phyloP scores from a whole-genome alignment of 2,329 filamentous ascomycete genomes.

The Lasiodiplodia citricola region DNA sequence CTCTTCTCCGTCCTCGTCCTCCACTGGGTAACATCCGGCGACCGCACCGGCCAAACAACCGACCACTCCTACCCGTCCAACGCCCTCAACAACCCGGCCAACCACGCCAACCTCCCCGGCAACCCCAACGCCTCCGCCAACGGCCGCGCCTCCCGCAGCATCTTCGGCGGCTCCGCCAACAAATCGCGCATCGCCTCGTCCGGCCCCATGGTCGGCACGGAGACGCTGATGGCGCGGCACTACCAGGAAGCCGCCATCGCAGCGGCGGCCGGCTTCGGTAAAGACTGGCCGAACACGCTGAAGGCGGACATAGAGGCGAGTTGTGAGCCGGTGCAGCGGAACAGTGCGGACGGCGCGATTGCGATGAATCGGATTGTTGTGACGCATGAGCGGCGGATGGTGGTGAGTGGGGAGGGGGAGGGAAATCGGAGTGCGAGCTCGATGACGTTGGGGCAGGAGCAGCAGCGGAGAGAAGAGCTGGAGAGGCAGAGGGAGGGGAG shows the following conservation, averaged over 20 bases:
- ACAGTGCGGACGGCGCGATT: neutral
- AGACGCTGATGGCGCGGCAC: neutral
- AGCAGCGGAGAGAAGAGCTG: no score
- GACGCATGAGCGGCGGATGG: constrained; percentile 8
- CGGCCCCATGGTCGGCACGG: neutral
- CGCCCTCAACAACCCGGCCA: neutral
- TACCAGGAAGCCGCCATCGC: constrained; percentile 8
- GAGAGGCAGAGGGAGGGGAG: neutral
- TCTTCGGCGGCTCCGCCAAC: neutral
- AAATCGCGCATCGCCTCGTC: neutral
- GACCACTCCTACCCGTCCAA: neutral
- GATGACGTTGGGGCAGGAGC: no score
- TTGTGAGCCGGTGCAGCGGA: neutral
- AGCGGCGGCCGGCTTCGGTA: neutral
- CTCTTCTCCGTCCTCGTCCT: constrained; percentile 19
- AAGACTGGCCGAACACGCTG: constrained; percentile 2
- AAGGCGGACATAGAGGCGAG: constrained; percentile 15
- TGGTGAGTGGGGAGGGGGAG: neutral
- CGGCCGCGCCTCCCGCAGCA: no score
- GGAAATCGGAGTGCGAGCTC: neutral
- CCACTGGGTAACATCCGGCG: constrained; percentile 17
- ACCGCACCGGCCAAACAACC: constrained; percentile 9
- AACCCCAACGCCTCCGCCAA: no score
- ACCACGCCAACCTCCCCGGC: neutral
- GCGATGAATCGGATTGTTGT: constrained; percentile 20